A percentile compares a stretch with the other conserved stretches of the same genome.
phyloP scores from a whole-genome alignment of 345 rosid genomes.

The Acer negundo region DNA sequence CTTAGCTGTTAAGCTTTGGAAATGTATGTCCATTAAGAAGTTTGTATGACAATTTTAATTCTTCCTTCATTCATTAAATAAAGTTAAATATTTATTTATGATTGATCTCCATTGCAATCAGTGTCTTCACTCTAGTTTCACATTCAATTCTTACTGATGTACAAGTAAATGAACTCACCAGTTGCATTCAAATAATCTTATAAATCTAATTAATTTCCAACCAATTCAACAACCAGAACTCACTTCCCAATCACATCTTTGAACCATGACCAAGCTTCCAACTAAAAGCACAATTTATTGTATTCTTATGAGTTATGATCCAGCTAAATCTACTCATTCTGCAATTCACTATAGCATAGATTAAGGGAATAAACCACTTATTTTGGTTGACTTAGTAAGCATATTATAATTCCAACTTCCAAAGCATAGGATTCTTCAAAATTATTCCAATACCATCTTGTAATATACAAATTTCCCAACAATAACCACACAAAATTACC shows the following conservation, averaged over 20 bases:
- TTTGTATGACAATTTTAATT: background rate
- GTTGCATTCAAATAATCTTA: background rate
- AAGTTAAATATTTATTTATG: background rate
- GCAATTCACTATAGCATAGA: background rate
- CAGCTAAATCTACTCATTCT: background rate
- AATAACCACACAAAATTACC: background rate
- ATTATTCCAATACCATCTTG: slow-evolving; percentile 4
- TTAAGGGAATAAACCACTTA: background rate
- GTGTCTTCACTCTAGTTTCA: background rate
- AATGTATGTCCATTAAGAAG: background rate
- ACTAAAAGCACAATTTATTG: background rate
- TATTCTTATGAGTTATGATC: background rate
- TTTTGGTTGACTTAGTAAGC: background rate
- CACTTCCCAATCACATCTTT: background rate
- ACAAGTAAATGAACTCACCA: background rate
- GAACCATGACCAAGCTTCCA: slow-evolving; percentile 10
- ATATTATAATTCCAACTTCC: background rate
- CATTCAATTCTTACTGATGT: background rate
- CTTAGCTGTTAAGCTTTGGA: background rate
- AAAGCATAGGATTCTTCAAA: slow-evolving; percentile 1
- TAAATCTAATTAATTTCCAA: background rate
- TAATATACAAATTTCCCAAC: background rate
- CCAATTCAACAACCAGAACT: background rate
- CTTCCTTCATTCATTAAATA: background rate
- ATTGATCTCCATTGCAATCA: background rate